Conservation (phyloP, 78 protist genomes). For the Polysphondylium violaceum region DNA sequence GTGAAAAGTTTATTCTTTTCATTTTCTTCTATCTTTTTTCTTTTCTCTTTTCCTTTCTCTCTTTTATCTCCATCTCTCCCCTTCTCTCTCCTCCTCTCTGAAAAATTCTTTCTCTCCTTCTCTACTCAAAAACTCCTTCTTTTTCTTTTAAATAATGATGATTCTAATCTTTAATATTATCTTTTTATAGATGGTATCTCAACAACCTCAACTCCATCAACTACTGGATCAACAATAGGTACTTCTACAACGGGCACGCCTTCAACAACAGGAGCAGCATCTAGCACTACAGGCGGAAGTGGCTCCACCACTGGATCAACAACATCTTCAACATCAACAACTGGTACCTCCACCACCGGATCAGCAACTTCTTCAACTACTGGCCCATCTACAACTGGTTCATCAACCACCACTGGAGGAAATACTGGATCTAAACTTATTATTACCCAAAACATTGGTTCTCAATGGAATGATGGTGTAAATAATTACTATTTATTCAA, state of each 20-base stretch:
- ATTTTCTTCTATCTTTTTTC: not conserved
- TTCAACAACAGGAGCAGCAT: constrained; percentile 7
- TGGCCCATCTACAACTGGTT: constrained; percentile 7
- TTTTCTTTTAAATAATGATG: not conserved
- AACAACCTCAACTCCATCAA: constrained; percentile 3
- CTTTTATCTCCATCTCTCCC: not conserved
- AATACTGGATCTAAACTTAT: not conserved
- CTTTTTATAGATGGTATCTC: not conserved
- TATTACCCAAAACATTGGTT: not conserved
- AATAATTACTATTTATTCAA: constrained; percentile 1
- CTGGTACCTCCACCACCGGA: constrained; percentile 12
- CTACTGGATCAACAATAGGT: constrained; percentile 8
- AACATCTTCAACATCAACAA: not conserved
- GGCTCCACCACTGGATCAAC: constrained; percentile 12
- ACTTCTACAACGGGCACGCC: not conserved
- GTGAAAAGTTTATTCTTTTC: not conserved
- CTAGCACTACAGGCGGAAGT: not conserved
- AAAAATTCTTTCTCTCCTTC: not conserved
- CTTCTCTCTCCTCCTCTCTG: not conserved
- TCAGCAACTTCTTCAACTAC: constrained; percentile 26
- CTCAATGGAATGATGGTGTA: constrained; percentile 41
- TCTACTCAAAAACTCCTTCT: not conserved
- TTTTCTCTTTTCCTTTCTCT: not conserved
- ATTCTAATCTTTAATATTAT: not conserved
- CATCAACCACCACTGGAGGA: constrained; percentile 7